A percentile compares a stretch with the other conserved stretches of the same genome.
phyloP scores from a whole-genome alignment of 768 basidiomycete genomes.

The Gloeopeniophorella convolvens region DNA sequence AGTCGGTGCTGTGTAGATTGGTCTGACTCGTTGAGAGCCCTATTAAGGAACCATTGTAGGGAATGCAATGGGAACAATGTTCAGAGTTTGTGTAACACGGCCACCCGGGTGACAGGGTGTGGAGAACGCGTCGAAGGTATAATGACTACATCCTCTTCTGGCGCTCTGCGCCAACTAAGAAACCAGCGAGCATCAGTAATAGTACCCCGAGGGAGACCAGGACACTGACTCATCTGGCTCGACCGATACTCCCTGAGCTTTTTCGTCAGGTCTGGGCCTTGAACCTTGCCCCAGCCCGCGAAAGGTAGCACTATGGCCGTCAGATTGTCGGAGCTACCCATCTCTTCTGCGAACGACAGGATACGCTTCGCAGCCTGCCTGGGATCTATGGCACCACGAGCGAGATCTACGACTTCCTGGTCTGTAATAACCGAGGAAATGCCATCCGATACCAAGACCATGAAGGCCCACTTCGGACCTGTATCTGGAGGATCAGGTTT shows the following conservation, averaged over 20 bases:
- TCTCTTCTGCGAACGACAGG: conserved; percentile 78
- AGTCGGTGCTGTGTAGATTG: too few relatives aligned
- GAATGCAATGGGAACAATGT: too few relatives aligned
- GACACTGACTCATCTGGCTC: conserved; percentile 28
- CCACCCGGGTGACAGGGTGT: too few relatives aligned
- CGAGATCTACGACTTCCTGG: conserved; percentile 90
- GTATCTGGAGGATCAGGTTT: neutral
- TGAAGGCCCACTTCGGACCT: conserved; percentile 83
- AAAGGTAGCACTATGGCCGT: conserved; percentile 89
- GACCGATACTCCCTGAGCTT: conserved; percentile 77
- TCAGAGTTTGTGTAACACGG: too few relatives aligned
- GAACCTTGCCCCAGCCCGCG: conserved; percentile 82
- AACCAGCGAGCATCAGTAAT: neutral
- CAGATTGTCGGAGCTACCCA: conserved; percentile 86
- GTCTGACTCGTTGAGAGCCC: too few relatives aligned
- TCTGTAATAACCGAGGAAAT: conserved; percentile 88
- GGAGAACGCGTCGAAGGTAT: too few relatives aligned
- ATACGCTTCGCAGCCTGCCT: conserved; percentile 78
- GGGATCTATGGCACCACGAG: conserved; percentile 63
- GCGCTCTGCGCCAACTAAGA: conserved; percentile 55
- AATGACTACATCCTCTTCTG: conserved; percentile 52
- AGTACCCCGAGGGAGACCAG: neutral
- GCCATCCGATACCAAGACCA: conserved; percentile 90
- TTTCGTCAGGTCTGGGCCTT: conserved; percentile 75
- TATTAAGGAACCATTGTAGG: too few relatives aligned